These are phyloP conservation scores for Gloeophyllum trabeum DNA, from an alignment of 768 basidiomycete genomes.

Conservation along the genomic window DNA sequence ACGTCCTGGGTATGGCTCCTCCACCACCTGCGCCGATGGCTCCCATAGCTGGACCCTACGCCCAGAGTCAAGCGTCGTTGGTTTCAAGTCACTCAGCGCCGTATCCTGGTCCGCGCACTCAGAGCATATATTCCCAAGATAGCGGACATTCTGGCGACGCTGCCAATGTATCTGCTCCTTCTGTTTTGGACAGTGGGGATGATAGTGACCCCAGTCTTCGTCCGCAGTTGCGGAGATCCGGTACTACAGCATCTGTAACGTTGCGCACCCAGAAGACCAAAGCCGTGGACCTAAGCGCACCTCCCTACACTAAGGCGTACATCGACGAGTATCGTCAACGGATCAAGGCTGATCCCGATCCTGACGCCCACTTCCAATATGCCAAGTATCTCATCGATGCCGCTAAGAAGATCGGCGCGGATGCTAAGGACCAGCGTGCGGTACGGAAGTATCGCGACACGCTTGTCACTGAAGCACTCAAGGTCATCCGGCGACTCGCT, in stretches of 20 bases:
- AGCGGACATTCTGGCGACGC: background rate
- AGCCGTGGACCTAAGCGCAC: conserved; percentile 71
- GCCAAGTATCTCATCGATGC: conserved; percentile 99
- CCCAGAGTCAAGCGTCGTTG: conserved; percentile 16
- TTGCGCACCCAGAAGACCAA: conserved; percentile 60
- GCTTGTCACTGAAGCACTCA: conserved; percentile 80
- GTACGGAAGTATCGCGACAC: conserved; percentile 88
- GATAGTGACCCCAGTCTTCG: conserved; percentile 33
- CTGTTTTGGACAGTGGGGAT: background rate
- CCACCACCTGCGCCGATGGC: conserved; percentile 28
- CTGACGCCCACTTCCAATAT: conserved; percentile 94
- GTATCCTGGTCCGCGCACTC: conserved; percentile 11
- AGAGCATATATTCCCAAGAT: background rate
- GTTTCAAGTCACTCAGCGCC: conserved; percentile 22
- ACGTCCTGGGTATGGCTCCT: conserved; percentile 69
- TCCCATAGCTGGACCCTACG: conserved; percentile 4
- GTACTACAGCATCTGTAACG: conserved; percentile 42
- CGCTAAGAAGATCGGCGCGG: conserved; percentile 77
- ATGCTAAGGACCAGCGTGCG: conserved; percentile 65
- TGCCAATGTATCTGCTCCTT: background rate
- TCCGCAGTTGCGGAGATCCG: conserved; percentile 43
- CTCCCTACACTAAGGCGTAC: conserved; percentile 90
- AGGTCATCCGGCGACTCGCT: conserved; percentile 85
- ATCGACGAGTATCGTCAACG: conserved; percentile 96
- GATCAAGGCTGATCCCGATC: conserved; percentile 96